phyloP scores from a whole-genome alignment of 2,329 filamentous ascomycete species.

The Neofusicoccum umdonicola region DNA sequence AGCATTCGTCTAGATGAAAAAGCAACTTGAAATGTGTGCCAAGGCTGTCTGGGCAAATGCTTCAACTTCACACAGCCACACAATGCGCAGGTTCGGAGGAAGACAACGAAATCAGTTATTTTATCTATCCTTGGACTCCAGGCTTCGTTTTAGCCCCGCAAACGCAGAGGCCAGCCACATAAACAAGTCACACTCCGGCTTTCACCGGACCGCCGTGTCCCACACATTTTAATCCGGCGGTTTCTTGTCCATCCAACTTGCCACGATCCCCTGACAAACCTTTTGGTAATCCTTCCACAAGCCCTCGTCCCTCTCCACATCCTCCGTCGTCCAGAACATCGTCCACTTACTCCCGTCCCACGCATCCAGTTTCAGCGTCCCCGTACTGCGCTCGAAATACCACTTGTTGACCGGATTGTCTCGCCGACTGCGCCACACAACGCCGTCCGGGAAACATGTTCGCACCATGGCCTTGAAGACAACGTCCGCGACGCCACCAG shows the following conservation, averaged over 20 bases:
- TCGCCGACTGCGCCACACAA: constrained; percentile 87
- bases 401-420: constrained; percentile 98
- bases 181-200: no score
- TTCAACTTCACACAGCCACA: no score
- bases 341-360: constrained; percentile 83
- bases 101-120: no score
- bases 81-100: no score
- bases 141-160: no score
- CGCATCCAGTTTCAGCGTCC: constrained; percentile 64
- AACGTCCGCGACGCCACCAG: constrained; percentile 88
- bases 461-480: constrained; percentile 95
- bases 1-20: no score
- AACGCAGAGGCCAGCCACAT: no score
- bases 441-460: constrained; percentile 80
- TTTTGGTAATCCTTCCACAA: constrained; percentile 50
- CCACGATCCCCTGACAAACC: constrained; percentile 47
- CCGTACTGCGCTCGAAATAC: constrained; percentile 91
- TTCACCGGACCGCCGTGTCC: no score
- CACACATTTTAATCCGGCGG: constrained; percentile 21
- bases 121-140: no score
- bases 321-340: constrained; percentile 94
- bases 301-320: constrained; percentile 35
- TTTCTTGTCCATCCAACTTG: constrained; percentile 49
- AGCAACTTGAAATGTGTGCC: no score
- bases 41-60: no score